Conservation (phyloP, 1,139 yeast species). For the Meyerozyma sp. region DNA sequence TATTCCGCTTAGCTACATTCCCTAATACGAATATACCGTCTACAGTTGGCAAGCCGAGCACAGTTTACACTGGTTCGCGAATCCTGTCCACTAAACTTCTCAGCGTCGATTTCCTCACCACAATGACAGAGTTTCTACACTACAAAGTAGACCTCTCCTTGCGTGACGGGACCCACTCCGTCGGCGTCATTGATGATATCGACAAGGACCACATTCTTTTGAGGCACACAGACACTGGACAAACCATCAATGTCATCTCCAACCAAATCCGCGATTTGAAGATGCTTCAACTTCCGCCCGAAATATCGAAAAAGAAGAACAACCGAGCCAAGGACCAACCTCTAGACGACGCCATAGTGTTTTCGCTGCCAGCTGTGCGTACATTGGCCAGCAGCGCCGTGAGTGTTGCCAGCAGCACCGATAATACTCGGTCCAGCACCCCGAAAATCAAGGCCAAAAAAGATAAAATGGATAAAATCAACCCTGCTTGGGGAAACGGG, state of each 20-base stretch:
- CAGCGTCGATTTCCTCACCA: not conserved
- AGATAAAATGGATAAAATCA: conserved; percentile 7
- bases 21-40: too few relatives aligned
- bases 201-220: conserved; percentile 31
- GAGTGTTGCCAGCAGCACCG: conserved; percentile 4
- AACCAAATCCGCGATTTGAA: conserved; percentile 41
- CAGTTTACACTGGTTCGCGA: too few relatives aligned
- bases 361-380: conserved; percentile 13
- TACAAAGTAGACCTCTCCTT: conserved; percentile 48
- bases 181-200: conserved; percentile 45
- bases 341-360: conserved; percentile 25
- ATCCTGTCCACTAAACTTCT: not conserved
- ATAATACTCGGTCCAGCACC: conserved; percentile 10
- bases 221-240: conserved; percentile 14
- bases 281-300: conserved; percentile 44
- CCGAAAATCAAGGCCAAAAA: conserved; percentile 10
- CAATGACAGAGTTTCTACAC: conserved; percentile 43
- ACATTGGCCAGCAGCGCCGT: not conserved
- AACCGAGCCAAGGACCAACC: conserved; percentile 9
- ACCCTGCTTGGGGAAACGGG: conserved; percentile 46
- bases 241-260: conserved; percentile 21
- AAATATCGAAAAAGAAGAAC: conserved; percentile 16
- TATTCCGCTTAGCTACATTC: too few relatives aligned
- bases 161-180: conserved; percentile 38
- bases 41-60: too few relatives aligned